Evolutionary conservation across 179 eudicot genomes (phyloP).

Genomic region (Nepenthes alata): DNA sequence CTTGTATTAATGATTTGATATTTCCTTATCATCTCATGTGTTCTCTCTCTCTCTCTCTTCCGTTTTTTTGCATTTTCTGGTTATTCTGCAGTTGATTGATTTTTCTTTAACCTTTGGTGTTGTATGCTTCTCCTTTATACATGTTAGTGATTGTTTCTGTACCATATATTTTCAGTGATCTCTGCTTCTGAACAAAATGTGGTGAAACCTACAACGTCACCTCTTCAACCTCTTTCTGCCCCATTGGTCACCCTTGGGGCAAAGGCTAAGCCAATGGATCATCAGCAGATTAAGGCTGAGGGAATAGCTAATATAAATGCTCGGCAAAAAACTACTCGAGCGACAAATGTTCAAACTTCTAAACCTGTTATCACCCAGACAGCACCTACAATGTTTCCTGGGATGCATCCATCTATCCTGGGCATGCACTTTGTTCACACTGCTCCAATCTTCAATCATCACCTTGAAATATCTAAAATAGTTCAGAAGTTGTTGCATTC

Average conservation of each 20-base stretch:
- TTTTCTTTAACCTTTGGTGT: too few relatives aligned
- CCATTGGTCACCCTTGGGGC: slow-evolving; percentile 28
- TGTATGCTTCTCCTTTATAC: too few relatives aligned
- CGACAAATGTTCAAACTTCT: slow-evolving; percentile 20
- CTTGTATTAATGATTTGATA: too few relatives aligned
- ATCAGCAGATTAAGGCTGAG: slow-evolving; percentile 23
- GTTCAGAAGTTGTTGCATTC: slow-evolving; percentile 66
- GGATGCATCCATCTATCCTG: slow-evolving; percentile 35
- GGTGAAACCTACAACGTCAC: slow-evolving; percentile 31
- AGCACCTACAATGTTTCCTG: slow-evolving; percentile 23
- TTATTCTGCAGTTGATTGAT: too few relatives aligned
- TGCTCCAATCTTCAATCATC: slow-evolving; percentile 37
- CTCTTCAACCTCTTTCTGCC: slow-evolving; percentile 34
- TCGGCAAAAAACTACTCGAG: slow-evolving; percentile 26
- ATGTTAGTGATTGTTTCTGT: too few relatives aligned
- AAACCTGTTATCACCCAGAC: slow-evolving; percentile 34
- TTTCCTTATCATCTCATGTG: too few relatives aligned
- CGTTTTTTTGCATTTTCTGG: too few relatives aligned
- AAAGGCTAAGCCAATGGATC: slow-evolving; percentile 28
- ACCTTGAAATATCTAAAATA: slow-evolving; percentile 60
- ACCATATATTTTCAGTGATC: slow-evolving; percentile 13
- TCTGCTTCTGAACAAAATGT: slow-evolving; percentile 26
- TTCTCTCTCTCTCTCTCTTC: too few relatives aligned
- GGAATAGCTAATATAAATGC: slow-evolving; percentile 20
- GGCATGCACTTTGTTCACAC: slow-evolving; percentile 34